A percentile compares a stretch with the other conserved stretches of the same genome.
These are phyloP conservation scores for Plantago coronopus DNA, from an alignment of 305 asterid genomes.

Conservation along the genomic window DNA sequence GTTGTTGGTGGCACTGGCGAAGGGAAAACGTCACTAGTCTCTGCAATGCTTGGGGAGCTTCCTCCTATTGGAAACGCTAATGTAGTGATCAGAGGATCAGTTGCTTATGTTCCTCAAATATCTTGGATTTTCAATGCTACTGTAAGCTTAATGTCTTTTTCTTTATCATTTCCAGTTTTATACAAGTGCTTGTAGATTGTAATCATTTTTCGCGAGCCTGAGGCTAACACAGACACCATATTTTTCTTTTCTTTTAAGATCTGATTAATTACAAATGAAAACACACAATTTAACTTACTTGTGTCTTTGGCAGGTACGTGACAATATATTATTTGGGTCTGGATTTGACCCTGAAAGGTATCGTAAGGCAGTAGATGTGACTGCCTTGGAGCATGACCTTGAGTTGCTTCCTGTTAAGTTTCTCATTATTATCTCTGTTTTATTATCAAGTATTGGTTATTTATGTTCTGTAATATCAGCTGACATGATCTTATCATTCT, in stretches of 20 bases:
- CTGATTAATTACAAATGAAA: constrained; percentile 16
- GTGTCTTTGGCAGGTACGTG: constrained; percentile 60
- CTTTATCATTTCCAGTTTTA: constrained; percentile 5
- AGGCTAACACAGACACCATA: background rate
- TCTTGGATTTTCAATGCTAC: constrained; percentile 98
- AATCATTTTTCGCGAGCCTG: background rate
- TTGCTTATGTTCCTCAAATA: constrained; percentile 89
- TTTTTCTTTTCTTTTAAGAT: background rate
- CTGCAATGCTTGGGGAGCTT: constrained; percentile 95
- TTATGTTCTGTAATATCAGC: constrained; percentile 13
- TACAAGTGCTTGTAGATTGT: background rate
- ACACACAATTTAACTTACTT: constrained; percentile 10
- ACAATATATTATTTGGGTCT: constrained; percentile 82
- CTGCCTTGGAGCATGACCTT: constrained; percentile 83
- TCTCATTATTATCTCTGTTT: constrained; percentile 13
- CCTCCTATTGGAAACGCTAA: constrained; percentile 69
- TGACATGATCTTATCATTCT: constrained; percentile 18
- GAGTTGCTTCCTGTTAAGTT: constrained; percentile 78
- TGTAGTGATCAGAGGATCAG: constrained; percentile 73
- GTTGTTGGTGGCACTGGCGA: constrained; percentile 95
- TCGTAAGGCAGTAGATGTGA: constrained; percentile 72
- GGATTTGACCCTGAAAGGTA: constrained; percentile 60
- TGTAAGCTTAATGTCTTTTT: constrained; percentile 38
- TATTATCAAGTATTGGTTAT: constrained; percentile 3
- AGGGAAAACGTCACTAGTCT: constrained; percentile 86